These are phyloP conservation scores for Apiotrichum veenhuisii DNA, from an alignment of 1,284 basidiomycete species.

Conservation along the genomic window DNA sequence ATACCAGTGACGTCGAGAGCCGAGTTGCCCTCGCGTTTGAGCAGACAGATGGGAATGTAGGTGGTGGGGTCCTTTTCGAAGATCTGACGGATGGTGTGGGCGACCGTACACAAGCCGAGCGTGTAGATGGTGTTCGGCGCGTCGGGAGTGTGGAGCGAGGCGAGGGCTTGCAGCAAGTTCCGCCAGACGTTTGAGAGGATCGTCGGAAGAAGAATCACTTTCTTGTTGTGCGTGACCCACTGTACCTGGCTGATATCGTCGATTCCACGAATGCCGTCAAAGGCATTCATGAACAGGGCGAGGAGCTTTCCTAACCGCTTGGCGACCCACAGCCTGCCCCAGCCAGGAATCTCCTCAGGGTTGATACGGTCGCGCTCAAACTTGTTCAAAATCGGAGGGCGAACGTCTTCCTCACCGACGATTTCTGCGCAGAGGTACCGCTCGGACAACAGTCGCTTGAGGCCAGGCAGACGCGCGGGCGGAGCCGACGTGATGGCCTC, in stretches of 20 bases:
- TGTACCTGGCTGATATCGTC: slow-evolving; percentile 17
- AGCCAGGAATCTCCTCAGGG: slow-evolving; percentile 34
- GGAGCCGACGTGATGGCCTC: slow-evolving; percentile 31
- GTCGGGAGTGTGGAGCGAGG: slow-evolving; percentile 11
- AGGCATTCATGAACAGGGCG: slow-evolving; percentile 30
- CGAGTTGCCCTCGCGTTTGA: slow-evolving; percentile 23
- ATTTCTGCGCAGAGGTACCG: slow-evolving; percentile 32
- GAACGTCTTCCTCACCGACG: slow-evolving; percentile 22
- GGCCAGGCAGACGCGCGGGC: slow-evolving; percentile 10
- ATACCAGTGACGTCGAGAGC: slow-evolving; percentile 11
- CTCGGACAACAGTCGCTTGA: slow-evolving; percentile 31
- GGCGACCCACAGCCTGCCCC: slow-evolving; percentile 37
- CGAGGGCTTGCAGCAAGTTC: slow-evolving; percentile 35
- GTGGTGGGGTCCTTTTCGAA: slow-evolving; percentile 32
- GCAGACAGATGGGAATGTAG: slow-evolving; percentile 31
- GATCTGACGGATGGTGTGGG: slow-evolving; percentile 24
- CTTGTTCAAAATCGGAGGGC: neutral
- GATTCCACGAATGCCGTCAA: slow-evolving; percentile 34
- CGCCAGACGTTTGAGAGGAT: slow-evolving; percentile 32
- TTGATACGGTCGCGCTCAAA: slow-evolving; percentile 23
- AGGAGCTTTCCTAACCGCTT: slow-evolving; percentile 34
- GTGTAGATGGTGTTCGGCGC: slow-evolving; percentile 21
- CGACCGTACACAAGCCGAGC: slow-evolving; percentile 24
- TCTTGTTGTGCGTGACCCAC: slow-evolving; percentile 24
- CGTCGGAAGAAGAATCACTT: slow-evolving; percentile 25